Conservation (phyloP, 192 early-diverging fungal genomes). For the Backusella parvicylindrica region DNA sequence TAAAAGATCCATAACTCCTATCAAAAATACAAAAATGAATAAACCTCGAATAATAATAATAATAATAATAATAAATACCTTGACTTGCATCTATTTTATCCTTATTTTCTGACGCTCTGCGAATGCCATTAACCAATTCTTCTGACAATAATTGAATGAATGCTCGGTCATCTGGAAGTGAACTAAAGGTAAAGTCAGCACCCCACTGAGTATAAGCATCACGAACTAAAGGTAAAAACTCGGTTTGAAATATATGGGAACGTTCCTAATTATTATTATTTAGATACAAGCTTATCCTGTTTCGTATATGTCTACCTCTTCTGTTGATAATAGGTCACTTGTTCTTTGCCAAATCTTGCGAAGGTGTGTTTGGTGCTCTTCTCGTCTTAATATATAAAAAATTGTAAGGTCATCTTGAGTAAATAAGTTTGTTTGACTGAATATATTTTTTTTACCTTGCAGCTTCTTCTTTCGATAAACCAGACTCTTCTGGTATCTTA, state of each 20-base stretch:
- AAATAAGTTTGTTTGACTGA: neutral
- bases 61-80: constrained; percentile 15
- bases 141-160: constrained; percentile 31
- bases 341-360: constrained; percentile 14
- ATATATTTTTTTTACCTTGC: neutral
- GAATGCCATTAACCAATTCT: constrained; percentile 26
- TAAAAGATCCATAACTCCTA: constrained; percentile 27
- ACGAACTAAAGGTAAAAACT: constrained; percentile 27
- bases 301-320: neutral
- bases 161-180: constrained; percentile 20
- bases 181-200: neutral
- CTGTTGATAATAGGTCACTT: neutral
- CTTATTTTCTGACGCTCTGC: constrained; percentile 24
- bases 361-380: constrained; percentile 11
- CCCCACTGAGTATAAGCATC: constrained; percentile 21
- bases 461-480: neutral
- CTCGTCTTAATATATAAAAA: neutral
- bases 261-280: constrained; percentile 27
- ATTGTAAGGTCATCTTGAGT: neutral
- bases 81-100: constrained; percentile 28
- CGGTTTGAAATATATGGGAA: constrained; percentile 7
- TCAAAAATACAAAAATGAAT: neutral
- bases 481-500: neutral
- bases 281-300: no score
- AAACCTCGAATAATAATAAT: no score